A percentile compares a stretch with the other conserved stretches of the same genome.
These are phyloP conservation scores for Alternaria sp. DNA, from an alignment of 2,329 filamentous ascomycete species.

Conservation along the genomic window DNA sequence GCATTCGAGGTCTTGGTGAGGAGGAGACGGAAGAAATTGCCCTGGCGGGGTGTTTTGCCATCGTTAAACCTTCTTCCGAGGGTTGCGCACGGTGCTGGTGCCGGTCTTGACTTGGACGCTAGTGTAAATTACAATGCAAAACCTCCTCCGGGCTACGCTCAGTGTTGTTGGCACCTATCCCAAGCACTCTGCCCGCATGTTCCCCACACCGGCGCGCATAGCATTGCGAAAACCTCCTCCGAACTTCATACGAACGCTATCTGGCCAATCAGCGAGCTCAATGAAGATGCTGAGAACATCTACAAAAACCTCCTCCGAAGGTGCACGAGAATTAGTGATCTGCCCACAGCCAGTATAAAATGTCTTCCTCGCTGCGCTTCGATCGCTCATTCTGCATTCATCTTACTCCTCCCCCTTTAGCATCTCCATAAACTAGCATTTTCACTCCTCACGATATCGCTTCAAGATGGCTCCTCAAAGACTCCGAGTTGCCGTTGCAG, in stretches of 20 bases:
- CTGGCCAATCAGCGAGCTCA: background rate
- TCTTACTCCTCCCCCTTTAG: background rate
- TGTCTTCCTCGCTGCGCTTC: background rate
- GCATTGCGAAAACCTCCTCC: slow-evolving; percentile 1
- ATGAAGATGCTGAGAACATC: slow-evolving; percentile 3
- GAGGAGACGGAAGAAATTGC: background rate
- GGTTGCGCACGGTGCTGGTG: background rate
- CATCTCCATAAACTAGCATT: background rate
- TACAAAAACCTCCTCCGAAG: slow-evolving; percentile 16
- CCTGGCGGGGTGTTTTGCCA: background rate
- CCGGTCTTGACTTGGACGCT: background rate
- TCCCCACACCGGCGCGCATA: slow-evolving; percentile 2
- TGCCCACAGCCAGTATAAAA: slow-evolving; percentile 5
- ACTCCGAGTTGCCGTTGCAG: slow-evolving; percentile 57
- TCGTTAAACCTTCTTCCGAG: background rate
- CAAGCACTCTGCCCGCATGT: slow-evolving; percentile 6
- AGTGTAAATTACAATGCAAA: slow-evolving; percentile 9
- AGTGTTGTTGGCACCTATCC: slow-evolving; percentile 5
- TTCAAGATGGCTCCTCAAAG: slow-evolving; percentile 32
- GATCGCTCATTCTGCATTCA: background rate
- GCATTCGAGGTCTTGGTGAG: background rate
- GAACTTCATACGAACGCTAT: background rate
- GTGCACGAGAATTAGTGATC: slow-evolving; percentile 1
- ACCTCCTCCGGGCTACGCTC: slow-evolving; percentile 17
- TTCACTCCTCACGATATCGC: background rate